phyloP scores from a whole-genome alignment of 768 basidiomycete species.

The Tulasnella sp. region DNA sequence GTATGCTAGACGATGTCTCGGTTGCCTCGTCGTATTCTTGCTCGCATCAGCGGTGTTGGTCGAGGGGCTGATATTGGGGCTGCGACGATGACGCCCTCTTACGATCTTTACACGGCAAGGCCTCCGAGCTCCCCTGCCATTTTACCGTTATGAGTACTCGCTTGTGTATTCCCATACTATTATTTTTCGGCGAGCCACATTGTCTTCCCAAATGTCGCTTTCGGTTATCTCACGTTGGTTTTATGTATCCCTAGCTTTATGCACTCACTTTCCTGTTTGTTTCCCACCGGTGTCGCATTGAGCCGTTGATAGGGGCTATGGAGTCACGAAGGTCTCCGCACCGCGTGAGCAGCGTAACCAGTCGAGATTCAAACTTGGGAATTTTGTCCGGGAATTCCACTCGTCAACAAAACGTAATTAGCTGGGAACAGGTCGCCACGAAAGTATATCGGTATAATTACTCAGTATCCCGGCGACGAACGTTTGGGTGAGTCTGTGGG shows the following conservation, averaged over 20 bases:
- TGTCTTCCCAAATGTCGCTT: neutral
- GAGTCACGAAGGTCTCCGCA: neutral
- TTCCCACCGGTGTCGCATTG: too few species aligned
- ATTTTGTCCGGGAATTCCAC: neutral
- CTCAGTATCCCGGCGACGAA: neutral
- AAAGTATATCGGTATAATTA: neutral
- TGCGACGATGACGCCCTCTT: neutral
- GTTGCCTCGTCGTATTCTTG: neutral
- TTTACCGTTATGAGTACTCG: too few species aligned
- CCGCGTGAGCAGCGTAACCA: neutral
- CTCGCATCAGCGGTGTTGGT: neutral
- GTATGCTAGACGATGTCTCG: neutral
- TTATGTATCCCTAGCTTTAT: neutral
- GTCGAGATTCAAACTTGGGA: neutral
- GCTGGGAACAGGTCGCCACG: neutral
- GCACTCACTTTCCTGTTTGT: neutral
- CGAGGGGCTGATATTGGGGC: conserved; percentile 1
- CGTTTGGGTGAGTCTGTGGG: neutral
- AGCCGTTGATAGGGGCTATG: neutral
- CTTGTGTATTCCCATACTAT: neutral
- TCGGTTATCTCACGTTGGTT: neutral
- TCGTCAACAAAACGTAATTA: neutral
- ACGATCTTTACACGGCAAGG: neutral
- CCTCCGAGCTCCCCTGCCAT: too few species aligned
- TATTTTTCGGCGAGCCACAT: too few species aligned